Evolutionary conservation across 192 early-diverging fungal species (phyloP).

Genomic region (Umbelopsis isabellina): DNA sequence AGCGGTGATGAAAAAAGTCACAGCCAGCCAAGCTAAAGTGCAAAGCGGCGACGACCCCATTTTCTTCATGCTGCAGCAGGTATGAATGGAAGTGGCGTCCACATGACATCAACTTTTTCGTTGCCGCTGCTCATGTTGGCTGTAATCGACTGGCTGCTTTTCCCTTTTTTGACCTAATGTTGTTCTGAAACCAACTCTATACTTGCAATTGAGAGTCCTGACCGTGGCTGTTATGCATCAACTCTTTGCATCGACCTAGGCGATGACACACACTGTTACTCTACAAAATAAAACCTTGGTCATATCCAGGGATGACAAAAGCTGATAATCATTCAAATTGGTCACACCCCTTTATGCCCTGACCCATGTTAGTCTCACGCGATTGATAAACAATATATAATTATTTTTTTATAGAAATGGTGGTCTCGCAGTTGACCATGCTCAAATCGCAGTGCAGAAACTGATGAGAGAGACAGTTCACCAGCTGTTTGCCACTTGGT

Average conservation of each 20-base stretch:
- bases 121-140: too few relatives aligned
- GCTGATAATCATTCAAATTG: constrained; percentile 14
- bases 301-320: constrained; percentile 44
- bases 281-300: constrained; percentile 44
- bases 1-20: neutral
- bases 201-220: neutral
- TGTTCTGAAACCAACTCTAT: neutral
- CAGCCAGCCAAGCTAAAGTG: neutral
- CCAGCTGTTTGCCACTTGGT: constrained; percentile 56
- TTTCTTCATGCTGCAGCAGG: too few relatives aligned
- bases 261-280: too few relatives aligned
- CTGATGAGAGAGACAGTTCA: constrained; percentile 57
- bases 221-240: constrained; percentile 35
- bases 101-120: constrained; percentile 12
- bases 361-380: neutral
- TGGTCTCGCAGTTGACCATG: constrained; percentile 47
- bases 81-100: neutral
- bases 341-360: constrained; percentile 3
- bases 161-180: neutral
- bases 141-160: neutral
- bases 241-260: constrained; percentile 44
- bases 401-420: constrained; percentile 23
- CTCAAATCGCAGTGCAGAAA: constrained; percentile 53
- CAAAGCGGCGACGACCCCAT: neutral
- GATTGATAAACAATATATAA: neutral